Conservation (phyloP, 1,284 basidiomycete genomes). For the Exobasidium rhododendri region DNA sequence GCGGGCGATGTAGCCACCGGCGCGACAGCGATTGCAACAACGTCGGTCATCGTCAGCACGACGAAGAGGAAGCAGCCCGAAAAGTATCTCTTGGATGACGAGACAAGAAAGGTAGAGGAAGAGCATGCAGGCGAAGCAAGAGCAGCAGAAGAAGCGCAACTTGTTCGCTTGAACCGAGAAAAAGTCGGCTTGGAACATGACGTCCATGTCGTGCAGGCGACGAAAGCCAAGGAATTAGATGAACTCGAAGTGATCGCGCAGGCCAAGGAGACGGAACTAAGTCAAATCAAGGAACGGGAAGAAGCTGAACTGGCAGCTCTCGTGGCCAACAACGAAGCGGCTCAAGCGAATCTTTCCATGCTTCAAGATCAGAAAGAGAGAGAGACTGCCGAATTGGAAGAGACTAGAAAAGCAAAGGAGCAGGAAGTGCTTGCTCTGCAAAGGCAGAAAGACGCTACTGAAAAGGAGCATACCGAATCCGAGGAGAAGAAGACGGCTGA, state of each 20-base stretch:
- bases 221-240: neutral
- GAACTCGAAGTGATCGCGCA: neutral
- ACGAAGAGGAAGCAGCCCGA: neutral
- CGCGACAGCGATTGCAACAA: neutral
- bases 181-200: neutral
- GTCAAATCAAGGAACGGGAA: neutral
- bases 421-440: neutral
- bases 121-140: neutral
- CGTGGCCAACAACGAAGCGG: neutral
- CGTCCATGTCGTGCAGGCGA: neutral
- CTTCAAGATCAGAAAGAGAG: neutral
- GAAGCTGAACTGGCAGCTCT: constrained; percentile 1
- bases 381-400: neutral
- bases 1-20: neutral
- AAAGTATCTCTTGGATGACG: neutral
- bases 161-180: neutral
- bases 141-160: neutral
- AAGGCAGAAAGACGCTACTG: neutral
- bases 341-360: neutral
- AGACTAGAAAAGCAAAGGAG: neutral
- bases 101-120: neutral
- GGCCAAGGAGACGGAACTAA: neutral
- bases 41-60: neutral
- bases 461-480: neutral
- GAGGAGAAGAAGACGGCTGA: neutral